Base-by-base conservation (phyloP, 169 alveolate species). In the Eimeria tenella region DNA sequence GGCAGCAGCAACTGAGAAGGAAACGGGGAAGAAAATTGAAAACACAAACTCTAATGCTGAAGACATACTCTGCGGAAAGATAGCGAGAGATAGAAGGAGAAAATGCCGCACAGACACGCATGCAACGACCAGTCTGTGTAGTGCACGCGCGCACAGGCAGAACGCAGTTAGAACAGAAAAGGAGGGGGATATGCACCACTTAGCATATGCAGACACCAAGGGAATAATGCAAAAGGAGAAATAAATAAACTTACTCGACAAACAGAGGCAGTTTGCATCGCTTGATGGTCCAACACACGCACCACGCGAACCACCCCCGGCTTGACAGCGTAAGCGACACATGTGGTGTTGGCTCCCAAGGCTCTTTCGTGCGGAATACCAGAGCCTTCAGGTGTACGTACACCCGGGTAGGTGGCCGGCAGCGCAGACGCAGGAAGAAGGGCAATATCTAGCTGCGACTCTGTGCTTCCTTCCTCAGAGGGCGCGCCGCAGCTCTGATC, bases 261-360 rank as follows among this genome's bases (percentile, higher is more conserved):
- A 10, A 75, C 65, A 15, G 86, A 42, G 65, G 86, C 86, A 25
- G 31, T 53, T 62, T 75, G 65, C 63, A 21, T 58, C 9, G 86
- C 86, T 21, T 75, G 65, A 9, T 75, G 86, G 49, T 75, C 86
- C 60, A 75, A 62, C 19, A 75, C 86, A 42, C 86, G 63, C 25
- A 75, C 86, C 60, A 75, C 86, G 63, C 86, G 55, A 15, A 75
- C 86, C n/a, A 75, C 86, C 49, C 86, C 86, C 21, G 86, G 86
- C 63, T 53, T 75, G 49, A 75, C 86, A 10, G 63, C 86, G 52
- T 75, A 75, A 7, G 86, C 63, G 6, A 75, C 86, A 62, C 86
- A 75, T 42, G 86, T 75, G 86, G 86, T 65, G 19, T 75, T 75
- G 23, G 86, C 86, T 42, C 86, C 86, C 5, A 75, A 15, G 25